Base-by-base conservation (phyloP, 306 rosid genomes). In the Cajanus cajan region DNA sequence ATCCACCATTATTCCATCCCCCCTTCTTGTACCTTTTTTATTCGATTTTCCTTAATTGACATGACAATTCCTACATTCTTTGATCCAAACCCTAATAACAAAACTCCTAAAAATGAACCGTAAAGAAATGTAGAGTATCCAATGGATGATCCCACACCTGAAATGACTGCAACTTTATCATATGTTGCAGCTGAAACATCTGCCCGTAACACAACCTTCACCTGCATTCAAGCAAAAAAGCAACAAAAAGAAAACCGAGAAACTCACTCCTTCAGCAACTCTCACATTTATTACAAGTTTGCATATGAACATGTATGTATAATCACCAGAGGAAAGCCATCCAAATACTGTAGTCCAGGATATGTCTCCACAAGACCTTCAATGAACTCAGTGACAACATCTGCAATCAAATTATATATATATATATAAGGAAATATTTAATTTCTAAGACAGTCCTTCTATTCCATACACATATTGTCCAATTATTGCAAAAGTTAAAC, bases 281-380 rank as follows among this genome's bases (percentile, higher is more conserved):
- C 39, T 33, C 52, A 61, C 73, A 48, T 16, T 50, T 5, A 33
- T n/a, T 11, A 58, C 12, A 34, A 58, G 13, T 11, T 37, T 22
- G 37, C 1, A 4, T 63, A 6, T 39, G 19, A 6, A 51, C 25
- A 12, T 36, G 18, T 3, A 51, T 28, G 68, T 31, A 31, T 19
- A 55, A 52, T 78, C 82, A 95, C 99, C 95, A 82, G 82, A 59
- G 99, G 96, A 82, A 91, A 95, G 65, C 99, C 99, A 86, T 95
- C 94, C 62, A 95, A 82, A 85, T 86, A 95, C 86, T 93, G 98
- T 82, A 95, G 78, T 55, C 92, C 87, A 82, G 99, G 94, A 72
- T 91, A 93, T 0, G 99, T 91, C 85, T 95, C 98, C 86, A 93
- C 92, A 62, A 95, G 93, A 71, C 99, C 99, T 79, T 95, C 98